phyloP scores from a whole-genome alignment of 2,329 filamentous ascomycete species.

The Diplodia mutila region DNA sequence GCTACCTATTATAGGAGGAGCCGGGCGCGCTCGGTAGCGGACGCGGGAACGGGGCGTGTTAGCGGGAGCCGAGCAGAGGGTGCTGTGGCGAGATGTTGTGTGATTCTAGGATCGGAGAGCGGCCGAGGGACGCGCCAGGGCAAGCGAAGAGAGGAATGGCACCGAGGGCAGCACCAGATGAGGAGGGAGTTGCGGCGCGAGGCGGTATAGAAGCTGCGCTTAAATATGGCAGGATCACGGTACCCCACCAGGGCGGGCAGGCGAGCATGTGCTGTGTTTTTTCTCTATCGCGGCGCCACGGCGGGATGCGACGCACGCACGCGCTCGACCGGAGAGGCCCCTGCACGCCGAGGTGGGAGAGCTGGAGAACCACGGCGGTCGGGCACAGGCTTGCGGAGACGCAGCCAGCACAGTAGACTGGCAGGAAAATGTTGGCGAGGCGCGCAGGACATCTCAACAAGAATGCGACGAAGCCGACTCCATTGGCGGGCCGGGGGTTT shows the following conservation, averaged over 20 bases:
- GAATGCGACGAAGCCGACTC: slow-evolving; percentile 1
- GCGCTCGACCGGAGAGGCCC: slow-evolving; percentile 13
- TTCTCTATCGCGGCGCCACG: slow-evolving; percentile 22
- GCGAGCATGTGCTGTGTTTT: slow-evolving; percentile 23
- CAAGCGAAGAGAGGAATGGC: slow-evolving; percentile 5
- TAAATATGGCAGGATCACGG: slow-evolving; percentile 18
- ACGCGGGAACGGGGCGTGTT: neutral
- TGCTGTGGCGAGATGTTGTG: slow-evolving; percentile 23
- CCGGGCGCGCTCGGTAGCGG: neutral
- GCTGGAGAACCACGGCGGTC: slow-evolving; percentile 2
- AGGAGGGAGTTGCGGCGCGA: slow-evolving; percentile 5
- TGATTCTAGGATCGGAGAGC: slow-evolving; percentile 17
- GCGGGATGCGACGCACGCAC: slow-evolving; percentile 18
- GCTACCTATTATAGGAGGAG: slow-evolving; percentile 8
- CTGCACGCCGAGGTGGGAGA: slow-evolving; percentile 6
- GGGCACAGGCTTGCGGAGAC: neutral
- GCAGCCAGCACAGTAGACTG: neutral
- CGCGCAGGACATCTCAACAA: slow-evolving; percentile 16
- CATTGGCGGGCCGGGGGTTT: slow-evolving; percentile 5
- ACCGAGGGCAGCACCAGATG: neutral
- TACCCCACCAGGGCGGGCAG: slow-evolving; percentile 3
- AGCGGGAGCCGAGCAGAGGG: slow-evolving; percentile 6
- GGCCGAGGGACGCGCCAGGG: slow-evolving; percentile 1
- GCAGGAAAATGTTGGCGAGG: slow-evolving; percentile 12
- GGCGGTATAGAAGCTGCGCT: slow-evolving; percentile 9